A percentile compares a stretch with the other conserved stretches of the same genome.
These are phyloP conservation scores for Stygiomarasmius scandens DNA, from an alignment of 1,284 basidiomycete genomes.

Conservation along the genomic window DNA sequence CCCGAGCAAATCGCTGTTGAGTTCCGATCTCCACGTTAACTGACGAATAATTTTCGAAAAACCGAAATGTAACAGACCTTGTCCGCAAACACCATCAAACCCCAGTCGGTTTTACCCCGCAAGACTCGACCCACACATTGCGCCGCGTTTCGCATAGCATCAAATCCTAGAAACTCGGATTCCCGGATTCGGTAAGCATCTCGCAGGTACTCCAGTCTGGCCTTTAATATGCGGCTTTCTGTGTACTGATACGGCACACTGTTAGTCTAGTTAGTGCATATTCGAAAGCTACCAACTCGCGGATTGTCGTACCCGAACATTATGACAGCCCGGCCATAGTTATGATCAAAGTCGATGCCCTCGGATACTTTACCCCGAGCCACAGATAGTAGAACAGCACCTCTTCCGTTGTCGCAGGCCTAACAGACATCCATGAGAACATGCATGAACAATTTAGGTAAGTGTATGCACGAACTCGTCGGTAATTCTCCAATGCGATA, in stretches of 20 bases:
- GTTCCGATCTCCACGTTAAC: neutral
- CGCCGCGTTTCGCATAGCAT: slow-evolving; percentile 99
- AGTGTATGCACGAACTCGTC: slow-evolving; percentile 62
- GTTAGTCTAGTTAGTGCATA: slow-evolving; percentile 14
- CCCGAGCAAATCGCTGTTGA: slow-evolving; percentile 90
- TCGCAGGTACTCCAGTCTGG: slow-evolving; percentile 95
- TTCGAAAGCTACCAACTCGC: slow-evolving; percentile 12
- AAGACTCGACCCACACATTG: slow-evolving; percentile 98
- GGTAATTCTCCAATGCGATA: slow-evolving; percentile 96
- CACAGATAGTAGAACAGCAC: slow-evolving; percentile 95
- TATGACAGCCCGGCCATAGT: slow-evolving; percentile 98
- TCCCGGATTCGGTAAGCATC: slow-evolving; percentile 98
- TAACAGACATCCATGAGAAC: slow-evolving; percentile 31
- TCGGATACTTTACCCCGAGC: slow-evolving; percentile 99
- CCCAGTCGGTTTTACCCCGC: slow-evolving; percentile 99
- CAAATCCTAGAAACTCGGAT: slow-evolving; percentile 98
- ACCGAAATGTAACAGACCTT: slow-evolving; percentile 61
- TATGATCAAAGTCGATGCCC: slow-evolving; percentile 99
- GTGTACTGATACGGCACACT: slow-evolving; percentile 99
- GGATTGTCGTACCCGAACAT: slow-evolving; percentile 87
- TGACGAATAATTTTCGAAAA: neutral
- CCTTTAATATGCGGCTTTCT: slow-evolving; percentile 96
- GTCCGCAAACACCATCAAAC: slow-evolving; percentile 99
- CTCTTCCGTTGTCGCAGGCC: slow-evolving; percentile 99
- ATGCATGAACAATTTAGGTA: neutral